Evolutionary conservation across 2,329 filamentous ascomycete species (phyloP), one percentile per base, ranked within the genome.

Genomic region (Amphichorda felina): DNA sequence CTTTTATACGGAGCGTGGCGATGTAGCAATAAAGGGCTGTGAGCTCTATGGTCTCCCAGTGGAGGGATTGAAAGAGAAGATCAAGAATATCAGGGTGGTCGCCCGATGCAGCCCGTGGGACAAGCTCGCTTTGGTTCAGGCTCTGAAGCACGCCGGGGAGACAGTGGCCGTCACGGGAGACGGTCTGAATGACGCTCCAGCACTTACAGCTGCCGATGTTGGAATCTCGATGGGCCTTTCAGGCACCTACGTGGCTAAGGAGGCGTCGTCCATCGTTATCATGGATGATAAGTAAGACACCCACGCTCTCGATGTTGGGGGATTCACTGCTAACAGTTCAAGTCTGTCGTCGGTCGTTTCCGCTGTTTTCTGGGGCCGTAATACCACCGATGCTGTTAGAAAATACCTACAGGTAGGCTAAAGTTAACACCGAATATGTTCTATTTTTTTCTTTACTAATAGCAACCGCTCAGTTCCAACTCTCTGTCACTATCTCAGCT

Each of bases 21-120:
- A 70, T 5, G 56, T 78, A 40, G 71, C 77, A 33, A 79, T 83
- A 75, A 77, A 82, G 56, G 79, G 78, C 0, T 78, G 76, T 8
- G 68, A 64, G 27, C 82, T 83, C 56, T 68, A 79, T 29, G 69
- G 72, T 39, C 64, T 82, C 13, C 67, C 63, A 8, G 65, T 76
- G 26, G 57, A 61, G 5, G 67, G 79, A 41, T 75, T 81, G 63
- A 66, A 74, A 41, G 51, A 64, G 34, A 58, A 68, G 1, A 60
- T 82, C 11, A 74, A 75, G 0, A 63, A 63, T 7, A 63, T 82
- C 2, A 72, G 79, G 45, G 75, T 81, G 2, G 57, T 81, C 14
- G 77, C 75, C 28, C 69, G 76, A 5, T 80, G 75, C 1, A 78
- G 73, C 2, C 76, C 76, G 0, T 75, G 80, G 41, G 76, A 81